Conservation (phyloP, 345 rosid species). For the Euphorbia pulcherrima region DNA sequence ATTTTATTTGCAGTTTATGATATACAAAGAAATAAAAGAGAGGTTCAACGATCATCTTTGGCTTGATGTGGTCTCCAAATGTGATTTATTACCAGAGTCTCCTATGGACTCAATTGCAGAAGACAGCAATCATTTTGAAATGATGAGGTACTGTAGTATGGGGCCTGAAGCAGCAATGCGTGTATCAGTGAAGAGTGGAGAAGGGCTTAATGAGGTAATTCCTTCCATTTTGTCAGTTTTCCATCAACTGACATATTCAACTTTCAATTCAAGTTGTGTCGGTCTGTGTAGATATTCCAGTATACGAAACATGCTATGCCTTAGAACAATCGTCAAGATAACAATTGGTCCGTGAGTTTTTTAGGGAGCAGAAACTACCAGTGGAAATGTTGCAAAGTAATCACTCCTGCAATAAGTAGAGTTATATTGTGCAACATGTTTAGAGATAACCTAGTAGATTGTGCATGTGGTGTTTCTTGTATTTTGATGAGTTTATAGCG, state of each 20-base stretch:
- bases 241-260: not conserved
- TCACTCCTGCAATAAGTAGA: too few species aligned
- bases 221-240: too few species aligned
- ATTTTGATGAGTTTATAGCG: not conserved
- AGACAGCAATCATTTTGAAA: conserved; percentile 44
- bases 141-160: conserved; percentile 48
- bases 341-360: not conserved
- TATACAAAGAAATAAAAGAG: conserved; percentile 75
- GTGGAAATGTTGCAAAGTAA: too few species aligned
- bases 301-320: not conserved
- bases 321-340: not conserved
- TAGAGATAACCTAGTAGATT: not conserved
- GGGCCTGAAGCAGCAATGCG: conserved; percentile 69
- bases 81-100: conserved; percentile 65
- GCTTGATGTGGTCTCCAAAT: conserved; percentile 87
- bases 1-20: conserved; percentile 48
- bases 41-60: conserved; percentile 67
- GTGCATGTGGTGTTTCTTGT: not conserved
- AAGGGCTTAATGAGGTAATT: conserved; percentile 64
- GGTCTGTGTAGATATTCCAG: not conserved
- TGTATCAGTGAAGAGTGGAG: conserved; percentile 65
- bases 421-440: not conserved
- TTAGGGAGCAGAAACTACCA: too few species aligned
- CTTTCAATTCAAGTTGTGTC: not conserved
- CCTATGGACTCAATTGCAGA: conserved; percentile 55